phyloP scores from a whole-genome alignment of 1,139 yeast genomes.

The Saccharomyces hybrid region DNA sequence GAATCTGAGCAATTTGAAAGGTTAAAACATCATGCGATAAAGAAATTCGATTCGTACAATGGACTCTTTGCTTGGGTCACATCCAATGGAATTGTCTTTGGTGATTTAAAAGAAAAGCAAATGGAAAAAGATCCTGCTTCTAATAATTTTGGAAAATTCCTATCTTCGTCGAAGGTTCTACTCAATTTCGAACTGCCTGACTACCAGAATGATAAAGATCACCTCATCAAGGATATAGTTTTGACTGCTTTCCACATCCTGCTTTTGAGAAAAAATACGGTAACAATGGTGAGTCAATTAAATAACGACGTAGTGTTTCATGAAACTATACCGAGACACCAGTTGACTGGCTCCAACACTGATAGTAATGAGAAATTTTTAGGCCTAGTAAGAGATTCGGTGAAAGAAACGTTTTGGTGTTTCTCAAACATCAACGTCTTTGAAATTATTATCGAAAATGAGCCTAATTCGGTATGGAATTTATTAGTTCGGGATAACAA shows the following conservation, averaged over 20 bases:
- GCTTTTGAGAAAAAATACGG: constrained; percentile 38
- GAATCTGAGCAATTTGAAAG: constrained; percentile 35
- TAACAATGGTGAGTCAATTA: constrained; percentile 44
- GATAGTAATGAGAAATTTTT: constrained; percentile 36
- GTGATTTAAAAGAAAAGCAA: constrained; percentile 23
- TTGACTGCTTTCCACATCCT: constrained; percentile 50
- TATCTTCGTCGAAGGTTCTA: constrained; percentile 34
- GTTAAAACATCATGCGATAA: constrained; percentile 29
- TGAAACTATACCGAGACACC: constrained; percentile 34
- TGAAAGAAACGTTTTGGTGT: constrained; percentile 53
- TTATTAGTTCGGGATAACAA: constrained; percentile 53
- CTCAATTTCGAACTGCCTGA: constrained; percentile 34
- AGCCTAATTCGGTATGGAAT: constrained; percentile 70
- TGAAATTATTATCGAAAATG: constrained; percentile 66
- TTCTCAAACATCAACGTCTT: constrained; percentile 45
- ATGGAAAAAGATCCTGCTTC: constrained; percentile 4
- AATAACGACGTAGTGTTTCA: constrained; percentile 41
- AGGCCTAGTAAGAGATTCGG: constrained; percentile 56
- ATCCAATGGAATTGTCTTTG: constrained; percentile 40
- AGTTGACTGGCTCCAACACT: constrained; percentile 1
- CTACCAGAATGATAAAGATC: constrained; percentile 27
- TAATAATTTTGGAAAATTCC: constrained; percentile 14
- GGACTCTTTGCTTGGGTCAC: constrained; percentile 41
- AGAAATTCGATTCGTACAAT: constrained; percentile 28
- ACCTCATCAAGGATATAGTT: constrained; percentile 35